Conservation (phyloP, 78 protist species). For the Goniomonas avonlea region DNA sequence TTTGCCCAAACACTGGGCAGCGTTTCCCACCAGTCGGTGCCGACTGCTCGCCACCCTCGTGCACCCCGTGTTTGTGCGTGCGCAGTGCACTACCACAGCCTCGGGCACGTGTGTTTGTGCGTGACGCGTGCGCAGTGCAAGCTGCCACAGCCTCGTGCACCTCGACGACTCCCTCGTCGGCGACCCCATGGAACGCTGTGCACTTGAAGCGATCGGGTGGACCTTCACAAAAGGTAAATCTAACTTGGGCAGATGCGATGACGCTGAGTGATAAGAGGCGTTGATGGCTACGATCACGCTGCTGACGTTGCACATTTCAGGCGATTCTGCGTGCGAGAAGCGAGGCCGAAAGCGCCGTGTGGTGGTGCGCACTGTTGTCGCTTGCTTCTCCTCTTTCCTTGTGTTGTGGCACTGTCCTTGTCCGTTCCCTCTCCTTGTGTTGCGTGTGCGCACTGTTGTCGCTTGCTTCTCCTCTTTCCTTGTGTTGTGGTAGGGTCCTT, state of each 20-base stretch:
- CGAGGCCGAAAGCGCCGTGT: too few relatives aligned
- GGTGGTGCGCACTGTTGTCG: too few relatives aligned
- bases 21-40: too few relatives aligned
- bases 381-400: not conserved
- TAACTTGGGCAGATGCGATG: not conserved
- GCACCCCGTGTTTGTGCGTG: too few relatives aligned
- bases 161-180: conserved; percentile 66
- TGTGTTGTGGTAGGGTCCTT: not conserved
- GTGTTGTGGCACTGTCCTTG: not conserved
- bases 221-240: not conserved
- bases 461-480: not conserved
- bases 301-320: not conserved
- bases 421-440: too few relatives aligned
- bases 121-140: too few relatives aligned
- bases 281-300: not conserved
- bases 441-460: too few relatives aligned
- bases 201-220: conserved; percentile 69
- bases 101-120: too few relatives aligned
- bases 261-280: not conserved
- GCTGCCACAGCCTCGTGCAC: conserved; percentile 80
- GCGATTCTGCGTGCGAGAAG: too few relatives aligned
- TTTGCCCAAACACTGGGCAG: too few relatives aligned
- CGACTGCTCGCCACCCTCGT: too few relatives aligned
- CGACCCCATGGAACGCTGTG: conserved; percentile 93
- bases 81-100: too few relatives aligned